phyloP scores from a whole-genome alignment of 1,284 basidiomycete species.

The Peniophora sp. region DNA sequence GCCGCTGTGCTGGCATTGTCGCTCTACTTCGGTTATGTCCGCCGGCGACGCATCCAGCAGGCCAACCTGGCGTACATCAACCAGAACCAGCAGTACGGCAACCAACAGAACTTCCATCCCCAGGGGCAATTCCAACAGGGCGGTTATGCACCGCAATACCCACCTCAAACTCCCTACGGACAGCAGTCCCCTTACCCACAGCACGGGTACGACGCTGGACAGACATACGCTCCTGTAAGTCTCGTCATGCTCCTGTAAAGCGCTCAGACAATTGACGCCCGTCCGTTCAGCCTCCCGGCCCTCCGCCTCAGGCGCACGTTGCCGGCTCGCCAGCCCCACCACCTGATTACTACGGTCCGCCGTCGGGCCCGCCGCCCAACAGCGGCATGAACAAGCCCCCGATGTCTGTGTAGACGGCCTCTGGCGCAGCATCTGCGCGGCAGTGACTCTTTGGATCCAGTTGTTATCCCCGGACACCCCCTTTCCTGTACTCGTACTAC shows the following conservation, averaged over 20 bases:
- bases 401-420: background rate
- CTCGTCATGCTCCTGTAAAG: no score
- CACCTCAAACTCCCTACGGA: slow-evolving; percentile 10
- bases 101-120: slow-evolving; percentile 5
- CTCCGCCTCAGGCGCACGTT: background rate
- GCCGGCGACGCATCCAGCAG: slow-evolving; percentile 12
- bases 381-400: slow-evolving; percentile 1
- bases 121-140: slow-evolving; percentile 5
- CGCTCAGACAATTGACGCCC: no score
- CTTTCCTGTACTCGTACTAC: no score
- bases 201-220: no score
- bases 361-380: slow-evolving; percentile 5
- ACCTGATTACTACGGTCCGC: slow-evolving; percentile 9
- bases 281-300: background rate
- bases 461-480: no score
- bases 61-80: slow-evolving; percentile 16
- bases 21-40: slow-evolving; percentile 10
- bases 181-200: no score
- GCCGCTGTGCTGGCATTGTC: slow-evolving; percentile 11
- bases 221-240: no score
- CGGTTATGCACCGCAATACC: slow-evolving; percentile 13
- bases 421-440: no score
- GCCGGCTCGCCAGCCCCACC: slow-evolving; percentile 6
- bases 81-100: slow-evolving; percentile 6
- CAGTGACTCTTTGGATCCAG: no score